A percentile compares a stretch with the other conserved stretches of the same genome.
phyloP scores from a whole-genome alignment of 306 rosid species.

The Cicer judaicum region DNA sequence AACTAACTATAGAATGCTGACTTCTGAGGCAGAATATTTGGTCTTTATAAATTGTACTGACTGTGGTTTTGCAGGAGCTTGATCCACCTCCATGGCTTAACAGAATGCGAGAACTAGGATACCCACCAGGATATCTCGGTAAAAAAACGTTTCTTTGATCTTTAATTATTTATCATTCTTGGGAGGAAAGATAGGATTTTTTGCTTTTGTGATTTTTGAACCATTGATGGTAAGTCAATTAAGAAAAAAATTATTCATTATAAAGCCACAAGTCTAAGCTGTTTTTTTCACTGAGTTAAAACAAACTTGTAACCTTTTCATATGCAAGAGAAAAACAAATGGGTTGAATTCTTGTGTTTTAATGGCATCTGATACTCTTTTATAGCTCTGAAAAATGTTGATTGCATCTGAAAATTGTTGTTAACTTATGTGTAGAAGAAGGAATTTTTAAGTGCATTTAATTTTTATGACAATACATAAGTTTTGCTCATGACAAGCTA shows the following conservation, averaged over 20 bases:
- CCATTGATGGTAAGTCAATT: constrained; percentile 1
- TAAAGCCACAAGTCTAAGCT: constrained; percentile 8
- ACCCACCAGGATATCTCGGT: constrained; percentile 99
- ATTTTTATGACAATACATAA: neutral
- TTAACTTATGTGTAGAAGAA: neutral
- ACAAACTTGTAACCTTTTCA: constrained; percentile 23
- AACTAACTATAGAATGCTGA: constrained; percentile 21
- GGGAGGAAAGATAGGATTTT: neutral
- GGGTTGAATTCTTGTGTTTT: constrained; percentile 9
- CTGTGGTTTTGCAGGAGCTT: constrained; percentile 67
- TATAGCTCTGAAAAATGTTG: neutral
- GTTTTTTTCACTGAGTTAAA: neutral
- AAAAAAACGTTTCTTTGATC: constrained; percentile 44
- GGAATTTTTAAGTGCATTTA: constrained; percentile 13
- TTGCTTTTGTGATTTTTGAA: neutral
- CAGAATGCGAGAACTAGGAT: constrained; percentile 98
- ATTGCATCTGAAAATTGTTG: neutral
- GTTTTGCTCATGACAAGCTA: constrained; percentile 11
- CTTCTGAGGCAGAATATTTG: neutral
- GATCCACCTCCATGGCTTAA: constrained; percentile 99
- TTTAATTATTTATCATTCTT: constrained; percentile 11
- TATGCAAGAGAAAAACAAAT: constrained; percentile 26
- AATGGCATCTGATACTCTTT: constrained; percentile 20
- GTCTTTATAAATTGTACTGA: neutral
- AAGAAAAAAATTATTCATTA: neutral